These are phyloP conservation scores for Microbotryomycetes sp. DNA, from an alignment of 1,284 basidiomycete species.

Conservation along the genomic window DNA sequence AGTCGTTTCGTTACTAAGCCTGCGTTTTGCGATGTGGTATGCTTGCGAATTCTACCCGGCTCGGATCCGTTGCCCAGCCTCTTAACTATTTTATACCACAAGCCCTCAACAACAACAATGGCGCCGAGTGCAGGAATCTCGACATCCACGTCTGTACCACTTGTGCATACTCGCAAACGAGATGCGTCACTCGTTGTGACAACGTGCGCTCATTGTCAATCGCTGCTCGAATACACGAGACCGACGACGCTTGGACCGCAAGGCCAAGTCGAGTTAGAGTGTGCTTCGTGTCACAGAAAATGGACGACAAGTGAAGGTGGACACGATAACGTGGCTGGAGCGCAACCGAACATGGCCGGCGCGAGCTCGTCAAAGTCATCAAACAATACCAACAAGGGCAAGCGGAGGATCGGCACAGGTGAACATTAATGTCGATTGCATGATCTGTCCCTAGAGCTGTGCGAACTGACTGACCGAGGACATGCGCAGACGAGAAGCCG, in stretches of 20 bases:
- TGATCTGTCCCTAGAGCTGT: conserved; percentile 2
- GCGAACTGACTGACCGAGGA: conserved; percentile 52
- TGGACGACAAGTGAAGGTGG: conserved; percentile 41
- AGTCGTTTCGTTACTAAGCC: too few species aligned
- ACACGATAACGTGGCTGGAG: not conserved
- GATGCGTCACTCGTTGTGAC: not conserved
- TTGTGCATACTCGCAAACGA: not conserved
- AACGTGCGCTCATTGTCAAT: conserved; percentile 54
- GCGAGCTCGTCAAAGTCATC: conserved; percentile 18
- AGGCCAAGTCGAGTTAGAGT: conserved; percentile 46
- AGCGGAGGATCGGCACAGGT: conserved; percentile 38
- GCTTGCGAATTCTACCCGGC: too few species aligned
- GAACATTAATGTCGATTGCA: conserved; percentile 18
- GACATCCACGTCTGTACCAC: not conserved
- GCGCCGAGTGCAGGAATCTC: not conserved
- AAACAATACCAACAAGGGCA: conserved; percentile 33
- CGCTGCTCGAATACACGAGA: conserved; percentile 56
- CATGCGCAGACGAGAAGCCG: conserved; percentile 79
- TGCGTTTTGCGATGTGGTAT: too few species aligned
- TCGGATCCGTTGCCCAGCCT: too few species aligned
- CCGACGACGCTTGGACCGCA: conserved; percentile 51
- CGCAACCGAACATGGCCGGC: not conserved
- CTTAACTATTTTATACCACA: too few species aligned
- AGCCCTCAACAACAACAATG: not conserved
- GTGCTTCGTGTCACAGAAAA: conserved; percentile 49